Conservation (phyloP, 2,329 filamentous ascomycete genomes). For the Colletotrichum magnum region DNA sequence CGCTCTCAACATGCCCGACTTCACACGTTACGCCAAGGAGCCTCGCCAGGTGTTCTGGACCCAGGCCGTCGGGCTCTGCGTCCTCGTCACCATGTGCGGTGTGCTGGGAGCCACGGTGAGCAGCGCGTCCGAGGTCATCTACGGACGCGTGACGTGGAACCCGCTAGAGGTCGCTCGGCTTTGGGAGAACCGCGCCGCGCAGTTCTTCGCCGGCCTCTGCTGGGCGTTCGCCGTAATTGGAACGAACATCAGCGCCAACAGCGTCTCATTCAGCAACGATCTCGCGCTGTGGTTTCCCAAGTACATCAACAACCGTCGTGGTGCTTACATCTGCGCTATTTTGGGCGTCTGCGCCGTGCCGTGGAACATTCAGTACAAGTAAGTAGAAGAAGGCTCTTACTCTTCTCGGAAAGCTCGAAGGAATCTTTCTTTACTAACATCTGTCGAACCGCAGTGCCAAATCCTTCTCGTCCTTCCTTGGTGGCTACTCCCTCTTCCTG, state of each 20-base stretch:
- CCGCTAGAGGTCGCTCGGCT: slow-evolving; percentile 46
- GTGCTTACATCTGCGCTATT: slow-evolving; percentile 54
- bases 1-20: slow-evolving; percentile 43
- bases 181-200: slow-evolving; percentile 48
- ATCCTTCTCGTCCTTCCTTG: slow-evolving; percentile 48
- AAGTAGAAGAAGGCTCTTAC: not conserved
- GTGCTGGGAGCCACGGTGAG: slow-evolving; percentile 62
- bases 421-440: slow-evolving; percentile 46
- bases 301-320: slow-evolving; percentile 66
- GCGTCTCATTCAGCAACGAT: slow-evolving; percentile 67
- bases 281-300: slow-evolving; percentile 65
- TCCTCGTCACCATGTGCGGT: slow-evolving; percentile 49
- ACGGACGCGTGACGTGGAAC: slow-evolving; percentile 47
- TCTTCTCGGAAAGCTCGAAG: too few relatives aligned
- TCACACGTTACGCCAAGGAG: slow-evolving; percentile 42
- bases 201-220: slow-evolving; percentile 48
- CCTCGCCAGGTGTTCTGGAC: slow-evolving; percentile 40
- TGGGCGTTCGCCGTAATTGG: slow-evolving; percentile 61
- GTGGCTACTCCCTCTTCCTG: slow-evolving; percentile 54
- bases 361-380: slow-evolving; percentile 42
- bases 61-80: slow-evolving; percentile 39
- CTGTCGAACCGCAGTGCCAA: not conserved
- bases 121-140: slow-evolving; percentile 52
- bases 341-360: slow-evolving; percentile 39
- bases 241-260: slow-evolving; percentile 68